These are phyloP conservation scores for Juglanconis juglandina DNA, from an alignment of 2,329 filamentous ascomycete genomes.

Conservation along the genomic window DNA sequence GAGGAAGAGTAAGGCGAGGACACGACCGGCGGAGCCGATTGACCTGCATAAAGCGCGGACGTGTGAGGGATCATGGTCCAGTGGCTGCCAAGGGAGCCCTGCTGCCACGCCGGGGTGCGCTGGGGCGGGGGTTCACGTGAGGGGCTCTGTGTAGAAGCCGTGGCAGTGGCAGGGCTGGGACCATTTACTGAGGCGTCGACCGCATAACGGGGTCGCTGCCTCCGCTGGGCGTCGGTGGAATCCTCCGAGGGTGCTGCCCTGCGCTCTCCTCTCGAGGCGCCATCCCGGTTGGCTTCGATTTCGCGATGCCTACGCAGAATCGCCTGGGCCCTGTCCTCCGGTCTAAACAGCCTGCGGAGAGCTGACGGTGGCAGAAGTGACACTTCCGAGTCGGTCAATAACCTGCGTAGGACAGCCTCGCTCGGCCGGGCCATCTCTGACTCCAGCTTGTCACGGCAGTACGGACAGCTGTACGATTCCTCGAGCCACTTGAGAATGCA, in stretches of 20 bases:
- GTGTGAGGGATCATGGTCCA: not conserved
- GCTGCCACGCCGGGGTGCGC: not conserved
- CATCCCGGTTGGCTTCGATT: not conserved
- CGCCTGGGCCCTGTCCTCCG: not conserved
- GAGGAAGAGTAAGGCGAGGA: no score
- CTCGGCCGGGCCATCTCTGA: constrained; percentile 38
- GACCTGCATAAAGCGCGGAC: not conserved
- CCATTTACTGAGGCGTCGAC: not conserved
- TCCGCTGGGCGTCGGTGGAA: constrained; percentile 26
- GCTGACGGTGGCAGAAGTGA: not conserved
- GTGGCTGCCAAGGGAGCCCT: not conserved
- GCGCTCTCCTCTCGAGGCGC: constrained; percentile 7
- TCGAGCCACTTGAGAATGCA: constrained; percentile 66
- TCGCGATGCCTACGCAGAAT: not conserved
- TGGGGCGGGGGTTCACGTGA: not conserved
- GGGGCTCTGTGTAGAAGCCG: not conserved
- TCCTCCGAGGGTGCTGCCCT: constrained; percentile 27
- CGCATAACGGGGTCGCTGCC: constrained; percentile 26
- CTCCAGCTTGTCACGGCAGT: constrained; percentile 60
- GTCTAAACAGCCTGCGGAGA: not conserved
- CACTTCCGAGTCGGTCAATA: constrained; percentile 18
- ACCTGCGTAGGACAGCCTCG: constrained; percentile 26
- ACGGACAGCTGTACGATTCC: constrained; percentile 60
- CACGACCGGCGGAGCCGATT: no score
- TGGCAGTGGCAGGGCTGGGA: not conserved